Evolutionary conservation across 148 eudicot species (phyloP).

Genomic region (Rhododendron griersonianum): DNA sequence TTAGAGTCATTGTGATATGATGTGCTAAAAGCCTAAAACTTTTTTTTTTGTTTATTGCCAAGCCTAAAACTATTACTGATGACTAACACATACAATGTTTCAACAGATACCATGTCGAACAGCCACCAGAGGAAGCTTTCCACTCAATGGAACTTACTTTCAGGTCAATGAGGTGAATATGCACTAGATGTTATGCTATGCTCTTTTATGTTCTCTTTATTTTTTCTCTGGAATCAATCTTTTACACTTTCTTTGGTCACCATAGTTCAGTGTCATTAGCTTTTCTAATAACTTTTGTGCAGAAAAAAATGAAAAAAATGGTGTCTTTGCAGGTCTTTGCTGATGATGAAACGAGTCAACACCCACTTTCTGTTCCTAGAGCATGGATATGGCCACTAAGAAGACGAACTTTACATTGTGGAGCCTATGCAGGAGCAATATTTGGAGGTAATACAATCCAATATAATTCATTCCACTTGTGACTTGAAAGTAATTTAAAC

Average conservation of each 20-base stretch:
- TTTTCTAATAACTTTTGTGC: constrained; percentile 15
- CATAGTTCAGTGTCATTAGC: background rate
- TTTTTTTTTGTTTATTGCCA: no score
- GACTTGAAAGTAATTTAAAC: background rate
- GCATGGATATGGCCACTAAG: constrained; percentile 53
- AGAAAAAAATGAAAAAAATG: background rate
- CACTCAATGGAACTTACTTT: constrained; percentile 94
- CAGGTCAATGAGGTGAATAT: constrained; percentile 81
- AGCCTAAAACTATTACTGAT: constrained; percentile 7
- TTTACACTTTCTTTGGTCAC: constrained; percentile 17
- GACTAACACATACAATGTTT: constrained; percentile 11
- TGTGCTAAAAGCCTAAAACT: constrained; percentile 12
- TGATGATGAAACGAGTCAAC: constrained; percentile 77
- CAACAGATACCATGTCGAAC: constrained; percentile 91
- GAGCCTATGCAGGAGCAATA: constrained; percentile 32
- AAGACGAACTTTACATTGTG: constrained; percentile 46
- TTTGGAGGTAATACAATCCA: constrained; percentile 32
- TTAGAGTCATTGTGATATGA: background rate
- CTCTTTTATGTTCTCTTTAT: background rate
- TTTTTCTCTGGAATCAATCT: background rate
- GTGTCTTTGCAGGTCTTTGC: constrained; percentile 65
- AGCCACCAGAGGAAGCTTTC: constrained; percentile 95
- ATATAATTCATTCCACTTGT: background rate
- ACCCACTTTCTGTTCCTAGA: constrained; percentile 74
- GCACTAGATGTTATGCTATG: background rate